Evolutionary conservation across 768 basidiomycete species (phyloP).

Genomic region (Kwoniella newhampshirensis): DNA sequence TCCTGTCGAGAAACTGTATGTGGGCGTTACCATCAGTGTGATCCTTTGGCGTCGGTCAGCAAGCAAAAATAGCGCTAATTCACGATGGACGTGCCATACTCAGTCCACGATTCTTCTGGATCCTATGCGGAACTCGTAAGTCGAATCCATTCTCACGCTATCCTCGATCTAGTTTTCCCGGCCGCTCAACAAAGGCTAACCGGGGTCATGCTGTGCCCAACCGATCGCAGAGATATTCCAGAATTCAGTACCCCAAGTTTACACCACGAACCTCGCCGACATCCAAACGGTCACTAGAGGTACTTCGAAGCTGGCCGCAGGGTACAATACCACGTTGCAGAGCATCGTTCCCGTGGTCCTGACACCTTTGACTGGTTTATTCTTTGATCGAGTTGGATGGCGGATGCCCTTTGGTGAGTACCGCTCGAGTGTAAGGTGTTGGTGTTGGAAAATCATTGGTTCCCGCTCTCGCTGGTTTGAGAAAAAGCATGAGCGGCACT

Average conservation of each 20-base stretch:
- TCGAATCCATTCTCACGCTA: no score
- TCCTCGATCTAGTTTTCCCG: not conserved
- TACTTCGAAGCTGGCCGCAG: slow-evolving; percentile 44
- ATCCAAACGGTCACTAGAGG: slow-evolving; percentile 43
- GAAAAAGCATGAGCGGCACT: not conserved
- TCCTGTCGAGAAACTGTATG: not conserved
- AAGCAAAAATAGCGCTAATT: no score
- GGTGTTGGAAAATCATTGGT: no score
- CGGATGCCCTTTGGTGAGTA: slow-evolving; percentile 39
- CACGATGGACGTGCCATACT: no score
- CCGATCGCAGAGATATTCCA: slow-evolving; percentile 37
- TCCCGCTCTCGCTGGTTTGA: no score
- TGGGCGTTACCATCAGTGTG: not conserved
- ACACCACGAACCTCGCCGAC: slow-evolving; percentile 49
- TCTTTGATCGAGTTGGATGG: slow-evolving; percentile 47
- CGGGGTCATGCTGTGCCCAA: not conserved
- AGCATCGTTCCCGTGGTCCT: slow-evolving; percentile 47
- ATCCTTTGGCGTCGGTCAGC: no score
- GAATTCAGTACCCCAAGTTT: slow-evolving; percentile 37
- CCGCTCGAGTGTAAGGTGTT: not conserved
- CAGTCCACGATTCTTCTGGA: slow-evolving; percentile 42
- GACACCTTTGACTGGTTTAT: slow-evolving; percentile 42
- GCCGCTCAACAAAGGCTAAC: no score
- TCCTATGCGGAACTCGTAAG: slow-evolving; percentile 33
- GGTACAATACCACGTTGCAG: slow-evolving; percentile 46